phyloP scores from a whole-genome alignment of 2,329 filamentous ascomycete genomes.

The Chalaropsis ovoidea region DNA sequence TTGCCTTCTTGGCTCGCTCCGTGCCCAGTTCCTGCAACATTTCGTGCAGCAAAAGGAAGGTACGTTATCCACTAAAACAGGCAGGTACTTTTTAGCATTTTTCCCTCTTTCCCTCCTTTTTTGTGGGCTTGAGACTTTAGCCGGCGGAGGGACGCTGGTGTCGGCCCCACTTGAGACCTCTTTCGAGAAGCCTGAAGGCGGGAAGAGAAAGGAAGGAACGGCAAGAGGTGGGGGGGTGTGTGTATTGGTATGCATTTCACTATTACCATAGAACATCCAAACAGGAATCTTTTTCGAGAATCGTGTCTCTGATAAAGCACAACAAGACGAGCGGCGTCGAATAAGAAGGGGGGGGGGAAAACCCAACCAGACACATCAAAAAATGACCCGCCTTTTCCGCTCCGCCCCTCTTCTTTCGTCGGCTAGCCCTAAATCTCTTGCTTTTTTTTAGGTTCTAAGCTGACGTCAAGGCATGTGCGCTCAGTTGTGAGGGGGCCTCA shows the following conservation, averaged over 20 bases:
- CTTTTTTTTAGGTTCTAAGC: neutral
- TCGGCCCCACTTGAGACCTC: constrained; percentile 12
- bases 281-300: neutral
- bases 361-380: neutral
- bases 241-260: neutral
- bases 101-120: neutral
- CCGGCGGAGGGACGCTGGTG: neutral
- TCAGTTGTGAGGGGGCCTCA: no score
- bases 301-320: no score
- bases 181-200: constrained; percentile 5
- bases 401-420: neutral
- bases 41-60: neutral
- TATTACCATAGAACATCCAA: neutral
- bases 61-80: neutral
- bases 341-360: no score
- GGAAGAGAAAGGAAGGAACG: neutral
- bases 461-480: neutral
- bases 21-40: neutral
- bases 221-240: neutral
- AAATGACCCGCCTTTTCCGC: neutral
- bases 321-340: no score
- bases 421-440: neutral
- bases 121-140: neutral
- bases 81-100: neutral
- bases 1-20: neutral